These are phyloP conservation scores for Malus hybrid DNA, from an alignment of 331 rosid species.

Conservation along the genomic window DNA sequence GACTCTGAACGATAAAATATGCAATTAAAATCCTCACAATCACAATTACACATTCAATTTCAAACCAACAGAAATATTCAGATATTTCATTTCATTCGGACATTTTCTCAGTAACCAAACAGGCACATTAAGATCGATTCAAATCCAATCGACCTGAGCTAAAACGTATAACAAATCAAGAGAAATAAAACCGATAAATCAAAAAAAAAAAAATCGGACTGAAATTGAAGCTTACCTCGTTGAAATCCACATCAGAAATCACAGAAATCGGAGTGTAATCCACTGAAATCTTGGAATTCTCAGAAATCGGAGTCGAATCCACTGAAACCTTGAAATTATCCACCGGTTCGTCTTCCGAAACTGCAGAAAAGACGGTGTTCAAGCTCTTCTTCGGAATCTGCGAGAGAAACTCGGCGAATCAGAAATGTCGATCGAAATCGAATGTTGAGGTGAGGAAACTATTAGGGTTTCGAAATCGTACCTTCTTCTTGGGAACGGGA, in stretches of 20 bases:
- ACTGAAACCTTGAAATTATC: slow-evolving; percentile 2
- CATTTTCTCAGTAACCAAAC: neutral
- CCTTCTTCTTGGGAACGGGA: slow-evolving; percentile 38
- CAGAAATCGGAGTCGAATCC: slow-evolving; percentile 21
- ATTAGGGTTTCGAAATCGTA: neutral
- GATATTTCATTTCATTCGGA: neutral
- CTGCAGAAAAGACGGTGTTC: slow-evolving; percentile 24
- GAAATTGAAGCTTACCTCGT: slow-evolving; percentile 5
- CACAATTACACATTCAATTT: neutral
- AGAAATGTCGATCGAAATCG: neutral
- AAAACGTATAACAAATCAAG: neutral
- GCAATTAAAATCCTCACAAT: neutral
- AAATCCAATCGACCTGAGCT: neutral
- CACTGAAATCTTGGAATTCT: neutral
- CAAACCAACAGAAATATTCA: neutral
- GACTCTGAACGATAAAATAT: neutral
- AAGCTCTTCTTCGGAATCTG: slow-evolving; percentile 44
- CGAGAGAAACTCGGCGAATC: neutral
- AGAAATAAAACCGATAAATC: neutral
- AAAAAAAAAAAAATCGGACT: neutral
- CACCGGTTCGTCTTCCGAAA: slow-evolving; percentile 19
- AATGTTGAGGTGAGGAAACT: neutral
- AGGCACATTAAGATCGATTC: neutral
- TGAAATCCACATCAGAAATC: neutral
- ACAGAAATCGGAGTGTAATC: neutral